These are phyloP conservation scores for Catunica adiposa DNA, from an alignment of 2,329 filamentous ascomycete species.

Conservation along the genomic window DNA sequence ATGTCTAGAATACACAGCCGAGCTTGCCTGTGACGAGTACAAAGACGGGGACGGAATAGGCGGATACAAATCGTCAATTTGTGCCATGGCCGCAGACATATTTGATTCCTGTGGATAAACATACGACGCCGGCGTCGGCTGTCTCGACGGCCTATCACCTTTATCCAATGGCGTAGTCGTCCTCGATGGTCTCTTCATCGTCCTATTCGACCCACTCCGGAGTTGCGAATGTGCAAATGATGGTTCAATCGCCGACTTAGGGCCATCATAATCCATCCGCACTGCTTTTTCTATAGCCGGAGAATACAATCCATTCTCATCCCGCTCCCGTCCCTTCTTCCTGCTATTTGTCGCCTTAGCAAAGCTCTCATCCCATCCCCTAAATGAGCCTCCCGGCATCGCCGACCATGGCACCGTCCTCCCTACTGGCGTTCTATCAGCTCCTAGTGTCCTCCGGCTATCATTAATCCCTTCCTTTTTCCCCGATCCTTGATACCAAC, in stretches of 20 bases:
- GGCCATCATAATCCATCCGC: background rate
- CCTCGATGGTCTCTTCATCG: background rate
- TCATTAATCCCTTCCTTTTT: background rate
- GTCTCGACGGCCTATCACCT: background rate
- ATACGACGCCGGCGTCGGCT: background rate
- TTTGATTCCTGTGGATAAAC: background rate
- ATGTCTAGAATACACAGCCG: background rate
- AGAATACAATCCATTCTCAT: background rate
- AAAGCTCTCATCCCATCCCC: background rate
- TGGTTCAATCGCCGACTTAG: background rate
- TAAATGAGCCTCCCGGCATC: background rate
- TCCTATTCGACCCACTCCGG: background rate
- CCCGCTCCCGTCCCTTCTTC: background rate
- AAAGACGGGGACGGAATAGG: slow-evolving; percentile 11
- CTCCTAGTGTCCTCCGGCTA: background rate
- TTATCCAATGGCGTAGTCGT: background rate
- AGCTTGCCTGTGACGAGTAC: slow-evolving; percentile 11
- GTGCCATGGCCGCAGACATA: slow-evolving; percentile 3
- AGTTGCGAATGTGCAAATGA: background rate
- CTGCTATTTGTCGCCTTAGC: background rate
- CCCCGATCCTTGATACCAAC: slow-evolving; percentile 11
- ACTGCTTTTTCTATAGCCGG: background rate
- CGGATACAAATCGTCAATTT: slow-evolving; percentile 8
- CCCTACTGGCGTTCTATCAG: background rate
- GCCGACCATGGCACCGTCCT: background rate